Percentiles rank a stretch among this genome's conserved stretches.
These are phyloP conservation scores for Prunus yedoensis DNA, from an alignment of 331 rosid species.

Conservation along the genomic window DNA sequence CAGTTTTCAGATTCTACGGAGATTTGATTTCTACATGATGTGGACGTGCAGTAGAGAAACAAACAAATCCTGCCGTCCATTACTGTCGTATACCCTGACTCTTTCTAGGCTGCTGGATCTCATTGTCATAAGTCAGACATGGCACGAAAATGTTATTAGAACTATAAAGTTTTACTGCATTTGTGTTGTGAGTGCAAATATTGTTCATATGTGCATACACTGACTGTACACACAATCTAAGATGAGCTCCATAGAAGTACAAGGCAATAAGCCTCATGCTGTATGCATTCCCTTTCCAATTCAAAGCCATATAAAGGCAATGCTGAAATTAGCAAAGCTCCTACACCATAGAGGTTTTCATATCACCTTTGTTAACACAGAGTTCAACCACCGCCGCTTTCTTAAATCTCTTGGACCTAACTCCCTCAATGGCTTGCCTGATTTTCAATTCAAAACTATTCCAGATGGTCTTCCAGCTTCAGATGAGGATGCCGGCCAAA, in stretches of 20 bases:
- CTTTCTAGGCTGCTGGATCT: too few relatives aligned
- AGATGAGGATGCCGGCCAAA: neutral
- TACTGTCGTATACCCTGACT: too few relatives aligned
- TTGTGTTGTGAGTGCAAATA: too few relatives aligned
- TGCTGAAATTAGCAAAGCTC: constrained; percentile 25
- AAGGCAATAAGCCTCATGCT: constrained; percentile 8
- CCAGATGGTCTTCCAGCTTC: constrained; percentile 6
- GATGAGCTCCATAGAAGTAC: neutral
- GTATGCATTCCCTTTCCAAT: constrained; percentile 13
- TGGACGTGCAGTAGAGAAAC: too few relatives aligned
- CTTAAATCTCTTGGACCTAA: neutral
- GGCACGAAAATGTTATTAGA: too few relatives aligned
- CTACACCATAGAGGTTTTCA: constrained; percentile 29
- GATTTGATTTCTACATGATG: too few relatives aligned
- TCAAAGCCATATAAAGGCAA: constrained; percentile 28
- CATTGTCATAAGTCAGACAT: too few relatives aligned
- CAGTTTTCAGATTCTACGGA: too few relatives aligned
- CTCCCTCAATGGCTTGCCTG: neutral
- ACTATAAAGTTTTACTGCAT: too few relatives aligned
- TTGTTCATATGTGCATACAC: too few relatives aligned
- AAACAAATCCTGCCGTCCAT: too few relatives aligned
- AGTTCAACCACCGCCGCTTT: constrained; percentile 18
- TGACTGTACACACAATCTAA: too few relatives aligned
- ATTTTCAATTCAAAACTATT: constrained; percentile 17
- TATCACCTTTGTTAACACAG: constrained; percentile 29